Evolutionary conservation across 1,139 yeast genomes (phyloP).

Genomic region (Suhomyces maxii): DNA sequence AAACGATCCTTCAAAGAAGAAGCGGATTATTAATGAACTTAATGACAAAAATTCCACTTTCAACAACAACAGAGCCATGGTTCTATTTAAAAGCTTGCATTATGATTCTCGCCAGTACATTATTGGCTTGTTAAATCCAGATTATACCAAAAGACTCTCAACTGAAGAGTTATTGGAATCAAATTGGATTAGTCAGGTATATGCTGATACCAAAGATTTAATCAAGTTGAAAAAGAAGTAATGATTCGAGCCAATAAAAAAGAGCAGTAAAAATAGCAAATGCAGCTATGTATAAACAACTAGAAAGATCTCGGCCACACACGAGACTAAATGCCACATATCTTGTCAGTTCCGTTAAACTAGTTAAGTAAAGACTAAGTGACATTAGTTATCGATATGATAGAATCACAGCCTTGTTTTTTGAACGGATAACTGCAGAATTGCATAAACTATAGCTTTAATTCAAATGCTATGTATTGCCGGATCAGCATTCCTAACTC

Average conservation of each 20-base stretch:
- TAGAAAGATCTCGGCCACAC: too few relatives aligned
- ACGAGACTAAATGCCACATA: too few relatives aligned
- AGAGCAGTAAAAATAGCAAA: too few relatives aligned
- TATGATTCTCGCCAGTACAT: conserved; percentile 39
- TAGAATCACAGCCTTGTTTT: too few relatives aligned
- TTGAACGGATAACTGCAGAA: too few relatives aligned
- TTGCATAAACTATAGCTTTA: too few relatives aligned
- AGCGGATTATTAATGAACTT: conserved; percentile 14
- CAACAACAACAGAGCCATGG: conserved; percentile 33
- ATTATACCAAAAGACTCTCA: conserved; percentile 22
- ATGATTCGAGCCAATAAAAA: not conserved
- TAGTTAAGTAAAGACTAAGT: too few relatives aligned
- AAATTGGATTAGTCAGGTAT: conserved; percentile 44
- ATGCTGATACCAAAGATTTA: conserved; percentile 44
- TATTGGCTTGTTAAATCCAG: conserved; percentile 38
- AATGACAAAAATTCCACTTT: conserved; percentile 16
- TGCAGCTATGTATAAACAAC: too few relatives aligned
- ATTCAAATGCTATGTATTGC: too few relatives aligned
- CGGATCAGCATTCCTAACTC: too few relatives aligned
- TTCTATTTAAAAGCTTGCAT: conserved; percentile 37
- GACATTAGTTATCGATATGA: too few relatives aligned
- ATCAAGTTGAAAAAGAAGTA: conserved; percentile 16
- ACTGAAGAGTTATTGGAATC: conserved; percentile 30
- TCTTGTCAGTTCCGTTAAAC: too few relatives aligned
- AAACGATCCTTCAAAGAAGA: conserved; percentile 4